Conservation (phyloP, 2,329 filamentous ascomycete species). For the Alternaria panax region DNA sequence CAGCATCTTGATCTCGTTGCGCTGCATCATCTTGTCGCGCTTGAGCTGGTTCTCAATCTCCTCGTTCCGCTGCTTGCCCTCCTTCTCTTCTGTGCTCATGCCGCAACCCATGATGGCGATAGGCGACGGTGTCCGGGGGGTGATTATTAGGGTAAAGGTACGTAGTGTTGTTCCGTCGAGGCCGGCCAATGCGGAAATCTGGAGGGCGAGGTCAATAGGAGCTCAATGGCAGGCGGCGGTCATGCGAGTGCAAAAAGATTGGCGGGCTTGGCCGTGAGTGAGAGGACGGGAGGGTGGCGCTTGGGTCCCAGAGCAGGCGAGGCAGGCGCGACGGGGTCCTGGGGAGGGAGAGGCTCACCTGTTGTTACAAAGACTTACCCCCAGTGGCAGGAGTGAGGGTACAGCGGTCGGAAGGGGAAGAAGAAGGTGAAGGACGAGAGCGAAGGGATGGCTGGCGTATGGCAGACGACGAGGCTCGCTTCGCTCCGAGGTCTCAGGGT, state of each 20-base stretch:
- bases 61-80: conserved; percentile 99
- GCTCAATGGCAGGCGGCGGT: neutral
- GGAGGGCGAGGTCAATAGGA: conserved; percentile 17
- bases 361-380: conserved; percentile 30
- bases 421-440: conserved; percentile 13
- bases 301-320: conserved; percentile 15
- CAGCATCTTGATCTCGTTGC: conserved; percentile 99
- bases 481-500: conserved; percentile 36
- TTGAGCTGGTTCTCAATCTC: conserved; percentile 99
- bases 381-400: conserved; percentile 10
- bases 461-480: conserved; percentile 41
- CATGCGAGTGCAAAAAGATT: conserved; percentile 4
- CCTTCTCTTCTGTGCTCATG: conserved; percentile 99
- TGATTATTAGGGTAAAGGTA: conserved; percentile 40
- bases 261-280: conserved; percentile 9
- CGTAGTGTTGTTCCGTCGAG: conserved; percentile 40
- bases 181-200: conserved; percentile 47
- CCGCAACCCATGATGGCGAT: conserved; percentile 91
- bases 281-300: conserved; percentile 2
- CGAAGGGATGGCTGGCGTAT: conserved; percentile 41
- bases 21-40: conserved; percentile 97
- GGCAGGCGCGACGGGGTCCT: conserved; percentile 12
- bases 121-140: conserved; percentile 13
- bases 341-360: conserved; percentile 36
- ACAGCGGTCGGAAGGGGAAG: conserved; percentile 11